Conservation (phyloP, 1,139 yeast genomes). For the Blastobotrys buckinghamii region DNA sequence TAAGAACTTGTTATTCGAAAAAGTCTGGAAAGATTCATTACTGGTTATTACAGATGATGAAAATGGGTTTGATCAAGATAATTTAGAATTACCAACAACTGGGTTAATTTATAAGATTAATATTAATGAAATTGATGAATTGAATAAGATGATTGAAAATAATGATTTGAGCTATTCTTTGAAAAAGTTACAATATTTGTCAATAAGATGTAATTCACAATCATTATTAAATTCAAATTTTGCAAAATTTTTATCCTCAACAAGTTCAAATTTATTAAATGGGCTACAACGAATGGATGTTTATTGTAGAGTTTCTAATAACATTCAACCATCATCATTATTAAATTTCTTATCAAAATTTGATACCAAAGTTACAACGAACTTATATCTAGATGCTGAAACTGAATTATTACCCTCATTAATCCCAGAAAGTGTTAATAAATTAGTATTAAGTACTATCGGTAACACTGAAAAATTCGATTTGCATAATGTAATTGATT, state of each 20-base stretch:
- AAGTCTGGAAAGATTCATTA: conserved; percentile 1
- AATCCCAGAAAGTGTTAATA: conserved; percentile 3
- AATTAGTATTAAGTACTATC: conserved; percentile 10
- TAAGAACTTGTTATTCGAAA: neutral
- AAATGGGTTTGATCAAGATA: conserved; percentile 7
- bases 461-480: conserved; percentile 9
- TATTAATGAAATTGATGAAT: neutral
- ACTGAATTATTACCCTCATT: conserved; percentile 5
- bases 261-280: neutral
- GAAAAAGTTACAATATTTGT: conserved; percentile 6
- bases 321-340: conserved; percentile 3
- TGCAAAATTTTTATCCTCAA: neutral
- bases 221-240: neutral
- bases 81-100: conserved; percentile 3
- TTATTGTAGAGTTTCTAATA: neutral
- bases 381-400: conserved; percentile 8
- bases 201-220: conserved; percentile 2
- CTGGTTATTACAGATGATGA: conserved; percentile 5
- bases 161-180: neutral
- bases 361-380: neutral
- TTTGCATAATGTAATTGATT: conserved; percentile 6
- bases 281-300: conserved; percentile 6
- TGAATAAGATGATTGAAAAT: neutral
- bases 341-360: conserved; percentile 3
- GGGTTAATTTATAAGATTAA: neutral